These are phyloP conservation scores for Danielia oregonensis DNA, from an alignment of 805 yeast species.

Conservation along the genomic window DNA sequence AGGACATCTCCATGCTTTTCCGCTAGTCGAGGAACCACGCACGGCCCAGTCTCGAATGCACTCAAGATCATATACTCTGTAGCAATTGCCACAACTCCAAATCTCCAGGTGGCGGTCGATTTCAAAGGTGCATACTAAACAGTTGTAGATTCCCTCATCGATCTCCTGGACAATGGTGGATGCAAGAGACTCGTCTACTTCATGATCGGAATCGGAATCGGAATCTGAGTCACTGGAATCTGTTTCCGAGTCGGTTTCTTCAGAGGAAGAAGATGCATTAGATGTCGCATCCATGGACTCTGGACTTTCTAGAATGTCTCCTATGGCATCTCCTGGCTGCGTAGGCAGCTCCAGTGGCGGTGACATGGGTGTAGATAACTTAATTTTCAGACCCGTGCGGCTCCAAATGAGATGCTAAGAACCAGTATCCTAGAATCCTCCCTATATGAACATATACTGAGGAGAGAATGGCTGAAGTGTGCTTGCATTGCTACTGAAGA, in stretches of 20 bases:
- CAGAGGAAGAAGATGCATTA: not conserved
- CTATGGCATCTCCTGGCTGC: constrained; percentile 99
- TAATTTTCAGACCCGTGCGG: no score
- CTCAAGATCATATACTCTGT: constrained; percentile 76
- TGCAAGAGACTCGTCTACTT: constrained; percentile 28
- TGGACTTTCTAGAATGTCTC: constrained; percentile 94
- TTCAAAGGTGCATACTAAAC: constrained; percentile 86
- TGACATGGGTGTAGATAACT: no score
- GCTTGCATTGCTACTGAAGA: no score
- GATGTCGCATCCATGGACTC: constrained; percentile 51
- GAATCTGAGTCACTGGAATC: constrained; percentile 9
- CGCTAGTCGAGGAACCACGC: constrained; percentile 64
- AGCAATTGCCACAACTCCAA: constrained; percentile 80
- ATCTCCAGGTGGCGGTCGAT: constrained; percentile 60
- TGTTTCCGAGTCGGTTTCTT: constrained; percentile 1
- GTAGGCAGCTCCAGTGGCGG: no score
- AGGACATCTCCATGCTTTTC: constrained; percentile 80
- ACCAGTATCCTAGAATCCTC: no score
- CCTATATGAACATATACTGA: no score
- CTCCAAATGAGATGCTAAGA: no score
- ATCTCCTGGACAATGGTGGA: constrained; percentile 55
- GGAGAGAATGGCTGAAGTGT: no score
- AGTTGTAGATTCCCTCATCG: constrained; percentile 65
- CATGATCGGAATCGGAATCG: constrained; percentile 10
- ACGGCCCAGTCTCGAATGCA: constrained; percentile 88